Conservation (phyloP, 257 asterid species). For the Solanum microdontum region DNA sequence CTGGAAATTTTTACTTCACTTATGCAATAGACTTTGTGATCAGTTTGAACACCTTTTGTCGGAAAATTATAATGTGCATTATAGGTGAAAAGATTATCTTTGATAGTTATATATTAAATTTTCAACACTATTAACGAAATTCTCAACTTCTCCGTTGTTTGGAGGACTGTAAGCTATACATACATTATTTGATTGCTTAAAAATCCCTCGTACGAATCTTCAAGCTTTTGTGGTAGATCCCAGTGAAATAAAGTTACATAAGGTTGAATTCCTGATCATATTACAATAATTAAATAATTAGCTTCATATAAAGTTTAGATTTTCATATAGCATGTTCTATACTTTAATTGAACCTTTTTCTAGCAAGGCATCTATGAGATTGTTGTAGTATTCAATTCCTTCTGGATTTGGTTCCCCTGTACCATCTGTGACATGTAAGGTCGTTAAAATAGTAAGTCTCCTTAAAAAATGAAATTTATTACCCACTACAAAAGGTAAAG, state of each 20-base stretch:
- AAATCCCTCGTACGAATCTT: constrained; percentile 62
- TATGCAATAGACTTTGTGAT: background rate
- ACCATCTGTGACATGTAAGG: constrained; percentile 41
- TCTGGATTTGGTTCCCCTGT: constrained; percentile 61
- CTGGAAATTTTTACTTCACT: background rate
- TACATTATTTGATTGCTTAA: constrained; percentile 51
- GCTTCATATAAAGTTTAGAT: background rate
- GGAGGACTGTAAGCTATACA: background rate
- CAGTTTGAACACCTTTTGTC: background rate
- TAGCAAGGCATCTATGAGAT: constrained; percentile 51
- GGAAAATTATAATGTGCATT: background rate
- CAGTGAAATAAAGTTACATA: constrained; percentile 74
- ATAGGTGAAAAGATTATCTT: background rate
- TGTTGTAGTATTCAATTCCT: constrained; percentile 71
- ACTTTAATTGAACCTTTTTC: constrained; percentile 41
- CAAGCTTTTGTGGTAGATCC: constrained; percentile 76
- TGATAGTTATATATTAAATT: background rate
- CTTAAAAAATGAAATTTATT: background rate
- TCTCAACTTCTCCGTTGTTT: background rate
- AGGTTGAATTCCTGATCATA: constrained; percentile 52
- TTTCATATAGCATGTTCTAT: background rate
- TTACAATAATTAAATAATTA: background rate
- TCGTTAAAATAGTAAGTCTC: too few species aligned
- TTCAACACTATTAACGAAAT: background rate
- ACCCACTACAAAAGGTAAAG: background rate